phyloP scores from a whole-genome alignment of 2,329 filamentous ascomycete genomes.

The Talaromyces sp. region DNA sequence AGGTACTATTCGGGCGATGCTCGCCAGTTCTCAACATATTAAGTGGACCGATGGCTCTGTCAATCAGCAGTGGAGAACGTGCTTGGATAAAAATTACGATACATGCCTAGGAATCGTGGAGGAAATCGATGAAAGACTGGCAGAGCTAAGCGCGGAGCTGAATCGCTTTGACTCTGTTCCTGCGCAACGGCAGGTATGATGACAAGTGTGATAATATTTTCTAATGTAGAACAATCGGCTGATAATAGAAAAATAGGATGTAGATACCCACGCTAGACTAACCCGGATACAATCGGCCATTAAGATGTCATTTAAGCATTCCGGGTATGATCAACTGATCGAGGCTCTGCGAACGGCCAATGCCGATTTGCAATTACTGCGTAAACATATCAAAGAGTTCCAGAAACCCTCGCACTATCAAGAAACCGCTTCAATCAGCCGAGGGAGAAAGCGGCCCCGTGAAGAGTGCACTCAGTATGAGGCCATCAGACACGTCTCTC shows the following conservation, averaged over 20 bases:
- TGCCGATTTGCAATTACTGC: background rate
- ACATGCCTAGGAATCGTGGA: background rate
- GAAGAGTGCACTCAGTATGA: slow-evolving; percentile 42
- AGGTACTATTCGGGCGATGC: background rate
- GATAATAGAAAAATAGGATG: background rate
- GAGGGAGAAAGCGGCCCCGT: background rate
- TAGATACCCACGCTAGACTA: background rate
- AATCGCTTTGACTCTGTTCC: background rate
- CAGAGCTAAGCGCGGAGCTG: background rate
- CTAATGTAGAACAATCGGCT: background rate
- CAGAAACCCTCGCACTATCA: background rate
- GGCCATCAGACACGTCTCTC: slow-evolving; percentile 24
- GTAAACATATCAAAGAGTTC: background rate
- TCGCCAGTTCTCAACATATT: background rate
- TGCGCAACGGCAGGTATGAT: background rate
- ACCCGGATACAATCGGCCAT: background rate
- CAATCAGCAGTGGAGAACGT: background rate
- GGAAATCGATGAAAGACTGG: background rate
- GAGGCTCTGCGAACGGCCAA: background rate
- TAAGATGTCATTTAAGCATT: background rate
- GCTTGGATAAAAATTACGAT: background rate
- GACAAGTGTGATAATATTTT: background rate
- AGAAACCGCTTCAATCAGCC: background rate
- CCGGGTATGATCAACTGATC: background rate
- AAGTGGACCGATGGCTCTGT: background rate